These are phyloP conservation scores for Boletus patriciae DNA, from an alignment of 768 basidiomycete species.

Conservation along the genomic window DNA sequence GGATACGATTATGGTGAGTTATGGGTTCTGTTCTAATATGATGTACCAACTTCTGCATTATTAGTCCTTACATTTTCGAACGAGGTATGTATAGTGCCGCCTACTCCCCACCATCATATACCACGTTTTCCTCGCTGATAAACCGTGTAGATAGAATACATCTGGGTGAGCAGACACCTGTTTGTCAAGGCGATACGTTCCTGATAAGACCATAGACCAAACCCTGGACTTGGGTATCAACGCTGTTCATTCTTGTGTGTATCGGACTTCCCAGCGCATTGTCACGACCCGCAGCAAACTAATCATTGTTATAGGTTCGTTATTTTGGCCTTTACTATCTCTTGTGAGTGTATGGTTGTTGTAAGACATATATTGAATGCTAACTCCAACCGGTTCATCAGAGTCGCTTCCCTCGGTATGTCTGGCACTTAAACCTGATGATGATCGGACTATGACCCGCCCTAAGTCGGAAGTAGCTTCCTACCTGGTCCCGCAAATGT, in stretches of 20 bases:
- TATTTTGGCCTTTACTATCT: constrained; percentile 3
- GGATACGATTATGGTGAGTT: constrained; percentile 13
- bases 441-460: not conserved
- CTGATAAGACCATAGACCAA: constrained; percentile 1
- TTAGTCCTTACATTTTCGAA: constrained; percentile 10
- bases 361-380: too few relatives aligned
- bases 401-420: not conserved
- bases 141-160: constrained; percentile 4
- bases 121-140: not conserved
- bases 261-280: not conserved
- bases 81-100: constrained; percentile 9
- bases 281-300: not conserved
- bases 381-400: not conserved
- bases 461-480: constrained; percentile 5
- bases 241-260: constrained; percentile 10
- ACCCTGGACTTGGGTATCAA: constrained; percentile 11
- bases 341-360: not conserved
- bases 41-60: not conserved
- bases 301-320: constrained; percentile 5
- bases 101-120: not conserved
- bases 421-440: not conserved
- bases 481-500: not conserved
- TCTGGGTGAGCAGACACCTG: constrained; percentile 4
- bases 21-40: not conserved
- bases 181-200: not conserved